A percentile compares a stretch with the other conserved stretches of the same genome.
Conservation (phyloP, 768 basidiomycete genomes). For the Hysterangium stoloniferum region DNA sequence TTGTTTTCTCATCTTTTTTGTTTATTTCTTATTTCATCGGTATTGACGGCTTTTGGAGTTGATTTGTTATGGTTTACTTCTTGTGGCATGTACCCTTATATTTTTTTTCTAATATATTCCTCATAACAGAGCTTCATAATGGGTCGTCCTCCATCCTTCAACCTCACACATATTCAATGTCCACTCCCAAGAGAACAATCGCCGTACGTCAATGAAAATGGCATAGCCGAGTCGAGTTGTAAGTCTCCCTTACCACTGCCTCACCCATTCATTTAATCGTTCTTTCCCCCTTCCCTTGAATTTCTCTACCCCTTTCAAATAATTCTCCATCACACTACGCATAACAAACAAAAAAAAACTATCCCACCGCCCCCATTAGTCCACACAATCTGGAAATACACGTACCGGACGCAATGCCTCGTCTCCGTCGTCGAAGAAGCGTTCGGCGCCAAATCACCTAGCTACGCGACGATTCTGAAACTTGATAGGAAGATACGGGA, state of each 20-base stretch:
- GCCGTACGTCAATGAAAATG: conserved; percentile 41
- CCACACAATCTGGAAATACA: conserved; percentile 60
- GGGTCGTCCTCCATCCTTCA: conserved; percentile 62
- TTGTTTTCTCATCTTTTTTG: neutral
- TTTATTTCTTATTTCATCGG: neutral
- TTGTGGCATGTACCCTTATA: too few relatives aligned
- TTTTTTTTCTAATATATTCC: too few relatives aligned
- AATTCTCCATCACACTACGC: neutral
- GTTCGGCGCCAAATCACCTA: conserved; percentile 61
- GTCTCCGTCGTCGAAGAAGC: conserved; percentile 63
- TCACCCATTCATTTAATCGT: too few relatives aligned
- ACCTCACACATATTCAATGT: conserved; percentile 59
- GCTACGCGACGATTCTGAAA: conserved; percentile 59
- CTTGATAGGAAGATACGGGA: conserved; percentile 59
- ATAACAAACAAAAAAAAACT: conserved; percentile 39
- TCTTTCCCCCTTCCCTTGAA: neutral
- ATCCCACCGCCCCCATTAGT: conserved; percentile 49
- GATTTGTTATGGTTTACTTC: too few relatives aligned
- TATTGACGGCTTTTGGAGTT: too few relatives aligned
- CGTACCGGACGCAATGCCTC: conserved; percentile 55
- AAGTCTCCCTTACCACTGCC: conserved; percentile 28
- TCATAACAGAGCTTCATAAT: conserved; percentile 62
- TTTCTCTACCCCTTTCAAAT: neutral
- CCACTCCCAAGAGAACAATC: conserved; percentile 47
- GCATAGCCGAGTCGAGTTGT: conserved; percentile 36